Base-by-base conservation (phyloP, 495 filamentous ascomycete genomes). In the Penicillium coffeae region DNA sequence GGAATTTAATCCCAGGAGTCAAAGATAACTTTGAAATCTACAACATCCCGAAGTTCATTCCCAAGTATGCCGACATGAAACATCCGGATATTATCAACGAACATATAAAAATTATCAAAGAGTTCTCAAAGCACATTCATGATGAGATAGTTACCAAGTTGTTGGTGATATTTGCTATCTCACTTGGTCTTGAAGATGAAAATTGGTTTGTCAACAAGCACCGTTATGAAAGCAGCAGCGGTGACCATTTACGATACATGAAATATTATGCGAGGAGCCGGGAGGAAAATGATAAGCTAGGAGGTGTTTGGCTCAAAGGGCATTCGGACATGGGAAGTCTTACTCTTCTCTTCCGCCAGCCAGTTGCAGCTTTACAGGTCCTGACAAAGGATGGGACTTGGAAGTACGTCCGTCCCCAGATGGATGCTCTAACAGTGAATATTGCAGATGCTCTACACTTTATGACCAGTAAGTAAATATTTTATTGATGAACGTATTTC, bases 21-120 rank as follows among this genome's bases (percentile, higher is more conserved):
- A 63, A 62, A 19, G 79, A 83, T 57, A 83, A 80, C 22, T 67
- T 72, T 18, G 77, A 82, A 58, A 66, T 72, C 8, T 80, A 76
- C 56, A 81, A 82, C 48, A 72, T 82, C 39, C 70, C 71, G 13
- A 82, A 82, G 47, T 69, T 69, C 27, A 73, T 68, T 2, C 66
- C 69, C 0, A 64, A 72, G 14, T 58, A 32, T 40, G 16, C 70
- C 42, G 69, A 72, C 36, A 58, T 69, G 0, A 46, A 56, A 3
- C 76, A 78, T 30, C 75, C 75, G 0, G 59, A 62, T 5, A 54
- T 80, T 8, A 63, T 79, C 37, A 43, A 55, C 8, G 47, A 58
- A 0, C 58, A 76, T 50, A 60, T 55, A 20, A 45, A 62, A 0
- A 66, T 75, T 30, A 80, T 83, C 44, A 70, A 74, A 42, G 41